phyloP scores from a whole-genome alignment of 495 filamentous ascomycete genomes.

The Aspergillus nidulans region DNA sequence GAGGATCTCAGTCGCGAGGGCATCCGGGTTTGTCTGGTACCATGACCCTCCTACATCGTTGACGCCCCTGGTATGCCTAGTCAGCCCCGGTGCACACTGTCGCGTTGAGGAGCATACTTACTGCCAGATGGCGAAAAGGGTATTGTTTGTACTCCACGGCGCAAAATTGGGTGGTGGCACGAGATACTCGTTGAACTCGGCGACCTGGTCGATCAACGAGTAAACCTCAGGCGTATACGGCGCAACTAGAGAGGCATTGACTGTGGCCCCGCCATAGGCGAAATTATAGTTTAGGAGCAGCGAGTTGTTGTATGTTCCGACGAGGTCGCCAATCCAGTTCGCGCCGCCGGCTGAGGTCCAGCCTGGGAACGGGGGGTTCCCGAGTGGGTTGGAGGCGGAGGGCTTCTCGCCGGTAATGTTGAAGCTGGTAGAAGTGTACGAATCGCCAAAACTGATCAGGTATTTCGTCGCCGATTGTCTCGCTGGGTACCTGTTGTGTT shows the following conservation, averaged over 20 bases:
- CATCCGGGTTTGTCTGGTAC: conserved; percentile 4
- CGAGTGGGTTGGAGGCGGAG: conserved; percentile 9
- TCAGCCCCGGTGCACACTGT: not conserved
- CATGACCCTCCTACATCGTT: conserved; percentile 9
- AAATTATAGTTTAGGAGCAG: conserved; percentile 12
- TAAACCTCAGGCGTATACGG: conserved; percentile 7
- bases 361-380: conserved; percentile 10
- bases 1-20: conserved; percentile 4
- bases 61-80: not conserved
- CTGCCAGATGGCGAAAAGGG: conserved; percentile 7
- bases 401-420: conserved; percentile 9
- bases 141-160: conserved; percentile 2
- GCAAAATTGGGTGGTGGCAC: not conserved
- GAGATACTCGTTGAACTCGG: conserved; percentile 2
- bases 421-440: conserved; percentile 11
- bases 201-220: conserved; percentile 11
- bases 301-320: conserved; percentile 8
- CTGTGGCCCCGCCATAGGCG: conserved; percentile 9
- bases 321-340: conserved; percentile 10
- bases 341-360: conserved; percentile 7
- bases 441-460: conserved; percentile 9
- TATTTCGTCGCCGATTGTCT: not conserved
- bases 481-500: not conserved
- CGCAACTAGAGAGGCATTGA: conserved; percentile 7
- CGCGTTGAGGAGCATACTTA: not conserved